phyloP scores from a whole-genome alignment of 495 filamentous ascomycete species.

The Bacidia gigantensis region DNA sequence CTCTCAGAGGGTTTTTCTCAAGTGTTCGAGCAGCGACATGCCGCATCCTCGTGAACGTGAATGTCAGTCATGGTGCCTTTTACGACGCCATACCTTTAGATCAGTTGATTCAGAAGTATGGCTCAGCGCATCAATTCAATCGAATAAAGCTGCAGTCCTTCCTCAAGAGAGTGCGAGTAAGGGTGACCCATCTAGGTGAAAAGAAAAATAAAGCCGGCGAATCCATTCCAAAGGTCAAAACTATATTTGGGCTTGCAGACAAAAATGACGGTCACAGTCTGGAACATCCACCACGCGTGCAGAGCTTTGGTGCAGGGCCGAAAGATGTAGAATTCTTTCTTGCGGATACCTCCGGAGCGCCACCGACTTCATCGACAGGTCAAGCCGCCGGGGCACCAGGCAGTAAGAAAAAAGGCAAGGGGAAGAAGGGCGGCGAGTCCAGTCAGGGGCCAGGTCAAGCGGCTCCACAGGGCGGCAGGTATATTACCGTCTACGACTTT shows the following conservation, averaged over 20 bases:
- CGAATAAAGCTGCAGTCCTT: background rate
- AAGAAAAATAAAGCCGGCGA: slow-evolving; percentile 22
- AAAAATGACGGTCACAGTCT: background rate
- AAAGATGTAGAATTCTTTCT: background rate
- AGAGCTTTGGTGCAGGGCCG: background rate
- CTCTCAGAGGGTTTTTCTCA: slow-evolving; percentile 52
- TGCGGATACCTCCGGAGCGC: too few species aligned
- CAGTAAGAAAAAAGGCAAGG: too few species aligned
- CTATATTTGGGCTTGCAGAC: background rate
- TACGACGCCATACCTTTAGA: background rate
- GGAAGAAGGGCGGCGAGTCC: too few species aligned
- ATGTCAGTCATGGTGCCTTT: slow-evolving; percentile 1
- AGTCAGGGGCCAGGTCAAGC: too few species aligned
- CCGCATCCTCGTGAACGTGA: slow-evolving; percentile 28
- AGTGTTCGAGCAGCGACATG: slow-evolving; percentile 53
- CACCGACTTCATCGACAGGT: too few species aligned
- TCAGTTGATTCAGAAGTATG: too few species aligned
- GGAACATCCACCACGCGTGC: background rate
- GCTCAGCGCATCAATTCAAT: too few species aligned
- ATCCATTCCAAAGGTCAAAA: background rate
- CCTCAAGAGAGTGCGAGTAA: background rate
- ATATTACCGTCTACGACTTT: background rate
- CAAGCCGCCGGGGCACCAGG: too few species aligned
- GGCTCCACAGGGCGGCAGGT: too few species aligned
- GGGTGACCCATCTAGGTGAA: slow-evolving; percentile 15